Evolutionary conservation across 1,139 yeast genomes (phyloP).

Genomic region (Torulaspora pretoriensis): DNA sequence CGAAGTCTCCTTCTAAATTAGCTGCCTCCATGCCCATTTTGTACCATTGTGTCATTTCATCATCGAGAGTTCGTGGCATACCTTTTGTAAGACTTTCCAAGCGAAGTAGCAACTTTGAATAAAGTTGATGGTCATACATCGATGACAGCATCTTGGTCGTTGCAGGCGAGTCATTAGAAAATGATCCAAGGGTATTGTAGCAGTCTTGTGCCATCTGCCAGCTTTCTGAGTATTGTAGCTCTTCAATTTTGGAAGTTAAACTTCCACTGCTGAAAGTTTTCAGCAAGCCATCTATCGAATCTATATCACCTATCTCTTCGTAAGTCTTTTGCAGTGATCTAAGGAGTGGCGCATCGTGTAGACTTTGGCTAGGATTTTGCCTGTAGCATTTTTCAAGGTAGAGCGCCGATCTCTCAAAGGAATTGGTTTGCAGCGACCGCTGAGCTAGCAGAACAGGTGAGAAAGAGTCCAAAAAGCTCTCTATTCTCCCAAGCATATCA

Average conservation of each 20-base stretch:
- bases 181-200: conserved; percentile 60
- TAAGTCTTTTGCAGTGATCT: conserved; percentile 70
- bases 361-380: conserved; percentile 35
- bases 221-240: conserved; percentile 78
- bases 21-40: conserved; percentile 73
- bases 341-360: conserved; percentile 36
- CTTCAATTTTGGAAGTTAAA: conserved; percentile 66
- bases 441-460: conserved; percentile 71
- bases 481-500: conserved; percentile 34
- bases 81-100: conserved; percentile 26
- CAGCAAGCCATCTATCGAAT: conserved; percentile 82
- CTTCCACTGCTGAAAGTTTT: conserved; percentile 68
- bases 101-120: conserved; percentile 44
- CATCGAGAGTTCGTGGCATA: conserved; percentile 25
- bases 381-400: conserved; percentile 77
- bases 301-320: conserved; percentile 82
- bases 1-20: conserved; percentile 56
- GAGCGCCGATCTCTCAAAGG: conserved; percentile 84
- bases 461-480: conserved; percentile 48
- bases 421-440: conserved; percentile 76
- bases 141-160: conserved; percentile 46
- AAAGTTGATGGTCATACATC: conserved; percentile 54
- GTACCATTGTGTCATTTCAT: conserved; percentile 48
- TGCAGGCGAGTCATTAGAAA: conserved; percentile 31
- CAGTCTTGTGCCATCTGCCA: conserved; percentile 90